phyloP scores from a whole-genome alignment of 257 asterid genomes.

The Parsonsia alboflavescens region DNA sequence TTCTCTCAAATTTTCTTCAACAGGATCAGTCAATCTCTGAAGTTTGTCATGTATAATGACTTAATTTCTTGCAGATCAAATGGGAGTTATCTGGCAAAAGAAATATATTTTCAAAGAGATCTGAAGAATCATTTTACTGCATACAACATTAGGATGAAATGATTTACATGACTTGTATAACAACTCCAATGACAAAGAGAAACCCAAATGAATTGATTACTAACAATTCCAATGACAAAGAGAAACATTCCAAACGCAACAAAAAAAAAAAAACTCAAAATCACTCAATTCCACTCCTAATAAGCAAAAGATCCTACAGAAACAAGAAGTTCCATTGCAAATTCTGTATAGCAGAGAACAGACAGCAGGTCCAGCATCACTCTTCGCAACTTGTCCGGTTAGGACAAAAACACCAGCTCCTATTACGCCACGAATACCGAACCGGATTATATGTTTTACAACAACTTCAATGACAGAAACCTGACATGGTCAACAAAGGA shows the following conservation, averaged over 20 bases:
- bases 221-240: too few relatives aligned
- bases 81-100: too few relatives aligned
- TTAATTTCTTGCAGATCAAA: too few relatives aligned
- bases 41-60: too few relatives aligned
- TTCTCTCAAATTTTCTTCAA: not conserved
- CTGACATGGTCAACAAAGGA: not conserved
- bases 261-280: too few relatives aligned
- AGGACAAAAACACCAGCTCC: slow-evolving; percentile 24
- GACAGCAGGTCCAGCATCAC: slow-evolving; percentile 25
- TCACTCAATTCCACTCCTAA: slow-evolving; percentile 23
- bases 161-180: not conserved
- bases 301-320: slow-evolving; percentile 30
- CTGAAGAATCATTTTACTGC: too few relatives aligned
- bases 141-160: too few relatives aligned
- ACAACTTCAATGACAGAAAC: too few relatives aligned
- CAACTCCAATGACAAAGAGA: not conserved
- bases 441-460: slow-evolving; percentile 23
- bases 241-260: too few relatives aligned
- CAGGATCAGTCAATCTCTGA: too few relatives aligned
- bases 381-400: slow-evolving; percentile 18
- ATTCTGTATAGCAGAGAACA: slow-evolving; percentile 17
- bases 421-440: slow-evolving; percentile 23
- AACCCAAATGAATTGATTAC: too few relatives aligned
- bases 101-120: too few relatives aligned
- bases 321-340: slow-evolving; percentile 20